phyloP scores from a whole-genome alignment of 495 filamentous ascomycete genomes.

The Lepidopterella palustris region DNA sequence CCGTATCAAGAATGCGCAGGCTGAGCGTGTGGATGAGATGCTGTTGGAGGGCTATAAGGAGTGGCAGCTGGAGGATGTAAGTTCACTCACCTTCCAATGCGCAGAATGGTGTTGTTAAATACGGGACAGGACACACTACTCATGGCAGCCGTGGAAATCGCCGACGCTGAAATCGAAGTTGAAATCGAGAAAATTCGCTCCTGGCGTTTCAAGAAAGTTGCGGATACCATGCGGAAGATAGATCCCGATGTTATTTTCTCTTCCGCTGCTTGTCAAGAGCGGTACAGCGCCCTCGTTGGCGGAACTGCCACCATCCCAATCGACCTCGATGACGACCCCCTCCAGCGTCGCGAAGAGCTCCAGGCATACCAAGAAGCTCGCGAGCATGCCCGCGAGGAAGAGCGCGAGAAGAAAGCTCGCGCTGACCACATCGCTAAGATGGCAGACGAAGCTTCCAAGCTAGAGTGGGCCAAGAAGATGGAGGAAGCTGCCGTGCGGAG shows the following conservation, averaged over 20 bases:
- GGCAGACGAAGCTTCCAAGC: background rate
- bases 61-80: slow-evolving; percentile 39
- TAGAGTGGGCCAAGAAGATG: background rate
- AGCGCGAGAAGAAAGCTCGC: slow-evolving; percentile 6
- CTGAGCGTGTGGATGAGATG: slow-evolving; percentile 29
- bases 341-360: slow-evolving; percentile 22
- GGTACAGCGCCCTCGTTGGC: slow-evolving; percentile 25
- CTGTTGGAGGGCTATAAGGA: slow-evolving; percentile 36
- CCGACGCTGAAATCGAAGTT: slow-evolving; percentile 24
- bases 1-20: slow-evolving; percentile 31
- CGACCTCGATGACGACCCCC: slow-evolving; percentile 30
- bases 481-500: background rate
- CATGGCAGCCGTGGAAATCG: slow-evolving; percentile 16
- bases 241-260: slow-evolving; percentile 24
- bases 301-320: slow-evolving; percentile 31
- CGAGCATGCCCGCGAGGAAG: background rate
- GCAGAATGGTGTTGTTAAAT: background rate
- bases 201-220: slow-evolving; percentile 26
- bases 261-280: slow-evolving; percentile 31
- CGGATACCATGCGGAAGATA: slow-evolving; percentile 21
- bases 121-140: slow-evolving; percentile 29
- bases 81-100: background rate
- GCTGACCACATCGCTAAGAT: slow-evolving; percentile 1
- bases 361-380: slow-evolving; percentile 13
- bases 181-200: slow-evolving; percentile 26